Conservation (phyloP, 257 asterid genomes). For the Rhazya stricta region DNA sequence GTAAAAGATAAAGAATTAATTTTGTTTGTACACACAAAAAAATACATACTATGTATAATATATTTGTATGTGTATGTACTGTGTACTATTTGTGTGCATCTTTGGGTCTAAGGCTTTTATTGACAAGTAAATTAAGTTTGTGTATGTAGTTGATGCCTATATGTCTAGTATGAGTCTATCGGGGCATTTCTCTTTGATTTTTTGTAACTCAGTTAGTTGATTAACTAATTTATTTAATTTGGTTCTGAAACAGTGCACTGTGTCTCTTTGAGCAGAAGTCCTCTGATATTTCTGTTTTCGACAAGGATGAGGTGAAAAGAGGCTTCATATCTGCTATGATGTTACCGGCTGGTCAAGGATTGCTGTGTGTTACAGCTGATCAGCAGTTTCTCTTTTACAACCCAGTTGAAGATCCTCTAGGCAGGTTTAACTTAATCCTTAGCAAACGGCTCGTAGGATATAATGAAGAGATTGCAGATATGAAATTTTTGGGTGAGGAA, state of each 20-base stretch:
- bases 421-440: slow-evolving; percentile 46
- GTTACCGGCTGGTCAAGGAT: slow-evolving; percentile 72
- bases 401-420: slow-evolving; percentile 42
- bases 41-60: too few species aligned
- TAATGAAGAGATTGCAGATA: slow-evolving; percentile 92
- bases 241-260: slow-evolving; percentile 51
- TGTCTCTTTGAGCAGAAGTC: slow-evolving; percentile 79
- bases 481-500: slow-evolving; percentile 92
- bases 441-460: slow-evolving; percentile 82
- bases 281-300: slow-evolving; percentile 69
- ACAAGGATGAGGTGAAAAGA: slow-evolving; percentile 64
- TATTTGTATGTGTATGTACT: neutral
- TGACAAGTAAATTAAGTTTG: neutral
- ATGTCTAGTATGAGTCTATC: neutral
- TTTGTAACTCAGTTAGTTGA: neutral
- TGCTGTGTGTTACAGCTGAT: slow-evolving; percentile 87
- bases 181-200: neutral
- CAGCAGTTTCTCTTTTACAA: slow-evolving; percentile 89
- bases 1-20: neutral
- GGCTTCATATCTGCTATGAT: slow-evolving; percentile 80
- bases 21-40: neutral
- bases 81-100: neutral
- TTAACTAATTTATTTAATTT: slow-evolving; percentile 10
- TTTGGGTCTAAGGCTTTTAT: neutral
- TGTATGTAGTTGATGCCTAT: neutral